Base-by-base conservation (phyloP, 345 rosid species). In the Arabidopsis thaliana region DNA sequence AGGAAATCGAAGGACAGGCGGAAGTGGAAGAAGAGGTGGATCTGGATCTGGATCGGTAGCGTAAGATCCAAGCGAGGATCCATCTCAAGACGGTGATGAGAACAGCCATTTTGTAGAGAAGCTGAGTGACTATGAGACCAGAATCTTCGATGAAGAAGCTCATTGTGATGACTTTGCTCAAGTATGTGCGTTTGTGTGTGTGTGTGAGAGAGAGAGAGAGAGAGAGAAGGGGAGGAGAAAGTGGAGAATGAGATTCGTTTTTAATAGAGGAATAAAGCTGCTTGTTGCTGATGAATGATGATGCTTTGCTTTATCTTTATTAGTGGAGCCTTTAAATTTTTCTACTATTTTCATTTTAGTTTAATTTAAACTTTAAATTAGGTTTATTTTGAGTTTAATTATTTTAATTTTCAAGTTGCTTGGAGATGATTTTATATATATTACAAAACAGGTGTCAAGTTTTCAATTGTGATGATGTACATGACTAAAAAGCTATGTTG, bases 21-120 rank as follows among this genome's bases (percentile, higher is more conserved):
- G 68, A 36, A 2, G 79, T 23, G 16, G 72, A 28, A 24, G 72
- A 33, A 16, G 80, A 22, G 22, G 69, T 28, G 50, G 65, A 69
- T 72, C 81, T 64, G 3, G 76, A 75, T 69, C 83, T 79, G 82
- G 83, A 82, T 38, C 87, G 70, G 73, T 87, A 76, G 23, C 79
- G 80, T 40, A 89, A 67, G 53, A 80, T 81, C 88, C 91, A 88
- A 2, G 91, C 76, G 25, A 84, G 41, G n/a, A 85, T 75, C 96
- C 97, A 90, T 78, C 98, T 81, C 28, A 88, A 28, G 46, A 94
- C 68, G 16, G 98, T 85, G 49, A 91, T 72, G 7, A 84, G 73
- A 46, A 88, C 83, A 5, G 96, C 98, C 37, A 91, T 82, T 79
- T 87, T 79, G 96, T 94, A 90, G 22, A 94, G 82, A 60, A 87